phyloP scores from a whole-genome alignment of 257 asterid genomes.

The Cinchona pubescens region DNA sequence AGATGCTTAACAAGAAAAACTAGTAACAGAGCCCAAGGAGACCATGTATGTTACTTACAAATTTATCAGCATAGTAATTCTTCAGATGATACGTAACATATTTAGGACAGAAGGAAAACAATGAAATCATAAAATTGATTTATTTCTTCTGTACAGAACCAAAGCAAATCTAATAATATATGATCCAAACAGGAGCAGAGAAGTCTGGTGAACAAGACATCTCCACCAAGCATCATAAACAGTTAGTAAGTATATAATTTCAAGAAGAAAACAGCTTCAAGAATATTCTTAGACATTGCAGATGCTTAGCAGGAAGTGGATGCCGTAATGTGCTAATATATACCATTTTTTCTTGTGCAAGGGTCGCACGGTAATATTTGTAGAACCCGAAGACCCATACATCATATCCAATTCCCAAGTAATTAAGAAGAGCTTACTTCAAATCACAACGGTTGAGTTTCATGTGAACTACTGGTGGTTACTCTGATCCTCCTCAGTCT shows the following conservation, averaged over 20 bases:
- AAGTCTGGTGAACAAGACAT: neutral
- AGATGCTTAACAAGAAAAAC: neutral
- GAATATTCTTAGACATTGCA: neutral
- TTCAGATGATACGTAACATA: neutral
- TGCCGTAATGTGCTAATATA: neutral
- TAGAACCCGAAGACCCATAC: neutral
- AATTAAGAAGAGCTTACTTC: neutral
- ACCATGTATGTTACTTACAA: neutral
- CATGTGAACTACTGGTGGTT: conserved; percentile 1
- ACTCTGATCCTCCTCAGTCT: conserved; percentile 13
- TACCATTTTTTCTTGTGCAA: neutral
- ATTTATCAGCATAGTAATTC: neutral
- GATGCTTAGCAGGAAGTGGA: neutral
- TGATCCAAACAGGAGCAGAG: neutral
- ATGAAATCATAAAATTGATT: neutral
- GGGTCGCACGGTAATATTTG: neutral
- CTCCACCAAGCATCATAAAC: neutral
- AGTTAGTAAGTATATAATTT: neutral
- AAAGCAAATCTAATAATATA: neutral
- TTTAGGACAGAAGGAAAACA: neutral
- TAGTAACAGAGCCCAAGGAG: neutral
- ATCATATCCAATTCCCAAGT: neutral
- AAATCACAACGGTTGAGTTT: neutral
- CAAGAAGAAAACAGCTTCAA: neutral
- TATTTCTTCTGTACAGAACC: conserved; percentile 9